Base-by-base conservation (phyloP, 2,329 filamentous ascomycete genomes). In the Curvularia spicifera region DNA sequence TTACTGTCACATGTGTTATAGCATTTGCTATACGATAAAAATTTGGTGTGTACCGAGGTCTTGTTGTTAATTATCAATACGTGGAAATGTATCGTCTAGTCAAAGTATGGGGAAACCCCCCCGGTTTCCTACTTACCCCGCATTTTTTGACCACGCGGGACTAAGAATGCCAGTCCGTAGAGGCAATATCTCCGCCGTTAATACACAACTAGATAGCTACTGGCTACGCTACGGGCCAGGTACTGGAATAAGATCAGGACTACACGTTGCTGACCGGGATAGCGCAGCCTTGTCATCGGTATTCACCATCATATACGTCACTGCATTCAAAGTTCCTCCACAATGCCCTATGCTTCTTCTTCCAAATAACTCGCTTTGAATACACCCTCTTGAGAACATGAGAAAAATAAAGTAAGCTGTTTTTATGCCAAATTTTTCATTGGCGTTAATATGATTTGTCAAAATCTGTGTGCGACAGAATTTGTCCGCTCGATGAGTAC, bases 101-200 rank as follows among this genome's bases (percentile, higher is more conserved):
- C 28, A 51, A 33, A 42, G 28, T 42, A 43, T 60, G 53, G 57
- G 40, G 53, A 57, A 48, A 20, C 18, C 20, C 29, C 33, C 51
- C 54, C 33, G 49, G 31, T 12, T 24, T 35, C 22, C 52, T 65
- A 63, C 62, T 52, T 65, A 63, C 62, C 60, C 62, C 62, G 60
- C 62, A 49, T 63, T 63, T 50, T 26, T 56, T 10, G 44, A 24
- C 40, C 53, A 56, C 43, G 55, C 56, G 48, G 48, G 49, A 49
- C 31, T 42, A 53, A 31, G 37, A 35, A 39, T 39, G 26, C 29
- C 35, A 51, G 49, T 51, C 59, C 53, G 51, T 57, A 64, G 50
- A 26, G 53, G 61, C 12, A 64, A 53, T 22, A 62, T 47, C 31
- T 51, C 61, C 59, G 61, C 35, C 28, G 31, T 39, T 53, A 54